A percentile compares a stretch with the other conserved stretches of the same genome.
Evolutionary conservation across 2,329 filamentous ascomycete species (phyloP).

Genomic region (Paramyrothecium sp.): DNA sequence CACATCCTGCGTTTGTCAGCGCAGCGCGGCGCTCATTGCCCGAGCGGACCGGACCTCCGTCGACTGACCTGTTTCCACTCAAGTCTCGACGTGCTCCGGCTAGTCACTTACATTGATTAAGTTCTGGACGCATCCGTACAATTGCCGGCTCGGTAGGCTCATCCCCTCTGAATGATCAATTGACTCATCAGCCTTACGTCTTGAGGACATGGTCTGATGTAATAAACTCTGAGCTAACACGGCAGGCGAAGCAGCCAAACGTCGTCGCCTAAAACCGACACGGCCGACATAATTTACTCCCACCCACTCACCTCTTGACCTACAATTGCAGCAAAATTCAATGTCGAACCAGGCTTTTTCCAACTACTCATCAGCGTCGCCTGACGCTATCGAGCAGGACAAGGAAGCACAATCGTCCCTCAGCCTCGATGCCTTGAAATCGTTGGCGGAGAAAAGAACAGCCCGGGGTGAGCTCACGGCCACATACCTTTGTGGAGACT

Average conservation of each 20-base stretch:
- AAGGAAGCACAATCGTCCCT: slow-evolving; percentile 41
- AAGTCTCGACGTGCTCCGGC: neutral
- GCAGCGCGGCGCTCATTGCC: neutral
- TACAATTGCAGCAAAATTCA: neutral
- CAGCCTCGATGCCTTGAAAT: slow-evolving; percentile 65
- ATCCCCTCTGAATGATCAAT: neutral
- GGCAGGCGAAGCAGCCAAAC: neutral
- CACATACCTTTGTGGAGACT: neutral
- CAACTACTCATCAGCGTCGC: slow-evolving; percentile 49
- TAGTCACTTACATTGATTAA: neutral
- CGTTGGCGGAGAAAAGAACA: slow-evolving; percentile 68
- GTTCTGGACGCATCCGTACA: neutral
- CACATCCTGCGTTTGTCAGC: neutral
- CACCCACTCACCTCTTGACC: neutral
- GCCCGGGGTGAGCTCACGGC: slow-evolving; percentile 61
- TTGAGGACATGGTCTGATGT: neutral
- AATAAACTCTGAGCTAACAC: neutral
- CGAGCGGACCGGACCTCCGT: neutral
- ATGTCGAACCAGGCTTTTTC: slow-evolving; percentile 10
- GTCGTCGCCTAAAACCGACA: neutral
- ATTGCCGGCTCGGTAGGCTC: neutral
- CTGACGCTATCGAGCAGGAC: slow-evolving; percentile 33
- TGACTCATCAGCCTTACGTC: neutral
- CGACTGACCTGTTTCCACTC: neutral
- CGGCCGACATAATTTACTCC: neutral